phyloP scores from a whole-genome alignment of 225 moss, liverwort and hornwort genomes.

The Neckera pumila region DNA sequence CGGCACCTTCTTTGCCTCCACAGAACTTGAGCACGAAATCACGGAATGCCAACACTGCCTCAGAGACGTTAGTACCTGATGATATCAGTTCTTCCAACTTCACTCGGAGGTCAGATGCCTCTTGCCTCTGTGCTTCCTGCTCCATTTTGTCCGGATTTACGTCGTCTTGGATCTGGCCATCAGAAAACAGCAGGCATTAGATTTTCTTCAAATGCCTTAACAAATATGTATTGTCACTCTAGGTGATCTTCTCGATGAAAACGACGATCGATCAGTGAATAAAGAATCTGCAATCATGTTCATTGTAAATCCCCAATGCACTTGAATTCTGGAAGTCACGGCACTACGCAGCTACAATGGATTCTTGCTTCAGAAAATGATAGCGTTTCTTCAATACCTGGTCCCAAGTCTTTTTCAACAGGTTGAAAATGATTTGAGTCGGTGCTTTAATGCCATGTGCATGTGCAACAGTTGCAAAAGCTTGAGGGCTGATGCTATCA shows the following conservation, averaged over 20 bases:
- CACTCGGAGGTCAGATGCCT: conserved; percentile 50
- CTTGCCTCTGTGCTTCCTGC: conserved; percentile 45
- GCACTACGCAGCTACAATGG: background rate
- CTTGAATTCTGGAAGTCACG: background rate
- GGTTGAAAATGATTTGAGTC: conserved; percentile 38
- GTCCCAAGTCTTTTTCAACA: conserved; percentile 83
- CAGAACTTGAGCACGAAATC: conserved; percentile 75
- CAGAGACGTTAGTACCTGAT: conserved; percentile 17
- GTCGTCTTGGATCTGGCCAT: conserved; percentile 70
- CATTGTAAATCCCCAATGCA: background rate
- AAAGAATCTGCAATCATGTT: background rate
- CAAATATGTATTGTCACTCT: background rate
- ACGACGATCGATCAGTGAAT: background rate
- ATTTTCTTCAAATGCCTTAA: background rate
- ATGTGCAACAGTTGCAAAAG: conserved; percentile 92
- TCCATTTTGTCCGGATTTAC: conserved; percentile 61
- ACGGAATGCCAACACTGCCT: conserved; percentile 61
- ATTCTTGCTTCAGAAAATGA: background rate
- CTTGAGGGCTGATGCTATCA: conserved; percentile 86
- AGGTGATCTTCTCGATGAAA: background rate
- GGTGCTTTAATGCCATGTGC: conserved; percentile 85
- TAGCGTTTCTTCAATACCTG: conserved; percentile 36
- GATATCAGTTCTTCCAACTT: conserved; percentile 49
- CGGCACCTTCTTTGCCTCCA: conserved; percentile 37
- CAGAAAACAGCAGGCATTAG: background rate